A percentile compares a stretch with the other conserved stretches of the same genome.
These are phyloP conservation scores for Botrytis squamosa DNA, from an alignment of 2,329 filamentous ascomycete genomes.

Conservation along the genomic window DNA sequence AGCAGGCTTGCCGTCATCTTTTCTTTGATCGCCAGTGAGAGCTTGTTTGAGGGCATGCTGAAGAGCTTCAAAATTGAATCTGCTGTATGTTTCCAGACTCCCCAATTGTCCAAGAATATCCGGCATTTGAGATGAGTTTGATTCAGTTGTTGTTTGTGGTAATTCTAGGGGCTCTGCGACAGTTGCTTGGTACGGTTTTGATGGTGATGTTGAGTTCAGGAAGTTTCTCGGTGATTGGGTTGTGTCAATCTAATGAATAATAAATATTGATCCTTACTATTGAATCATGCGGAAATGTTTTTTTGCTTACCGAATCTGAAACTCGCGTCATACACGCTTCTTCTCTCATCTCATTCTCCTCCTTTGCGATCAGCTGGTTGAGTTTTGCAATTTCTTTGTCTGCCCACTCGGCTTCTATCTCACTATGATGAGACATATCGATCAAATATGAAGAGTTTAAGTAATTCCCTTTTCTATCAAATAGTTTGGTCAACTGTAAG, in stretches of 20 bases:
- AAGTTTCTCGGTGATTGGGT: background rate
- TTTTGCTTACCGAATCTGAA: background rate
- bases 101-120: background rate
- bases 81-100: background rate
- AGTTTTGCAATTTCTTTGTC: background rate
- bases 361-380: background rate
- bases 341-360: background rate
- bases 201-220: background rate
- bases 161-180: fast-evolving
- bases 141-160: too few relatives aligned
- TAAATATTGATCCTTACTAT: background rate
- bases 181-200: fast-evolving
- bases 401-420: background rate
- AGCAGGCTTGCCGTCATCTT: fast-evolving
- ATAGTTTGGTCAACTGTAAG: background rate
- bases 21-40: background rate
- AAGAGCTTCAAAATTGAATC: background rate
- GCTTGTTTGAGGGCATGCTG: background rate
- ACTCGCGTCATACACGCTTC: background rate
- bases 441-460: background rate
- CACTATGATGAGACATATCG: background rate
- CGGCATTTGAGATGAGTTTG: background rate
- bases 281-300: background rate
- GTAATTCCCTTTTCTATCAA: fast-evolving
- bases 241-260: background rate